Conservation (phyloP, 2,329 filamentous ascomycete species). For the Neoascochyta sp. region DNA sequence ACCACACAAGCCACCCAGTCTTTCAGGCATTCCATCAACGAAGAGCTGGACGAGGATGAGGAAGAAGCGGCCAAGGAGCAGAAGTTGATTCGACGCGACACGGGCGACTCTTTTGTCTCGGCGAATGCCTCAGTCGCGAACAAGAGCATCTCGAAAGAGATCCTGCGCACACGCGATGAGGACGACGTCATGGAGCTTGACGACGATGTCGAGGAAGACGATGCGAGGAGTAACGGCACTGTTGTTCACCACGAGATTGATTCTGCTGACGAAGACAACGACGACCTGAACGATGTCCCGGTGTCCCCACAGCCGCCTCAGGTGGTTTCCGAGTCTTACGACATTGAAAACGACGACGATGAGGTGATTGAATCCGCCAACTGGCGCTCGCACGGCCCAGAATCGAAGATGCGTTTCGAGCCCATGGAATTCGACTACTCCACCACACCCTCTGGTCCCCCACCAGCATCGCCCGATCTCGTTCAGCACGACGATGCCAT, state of each 20-base stretch:
- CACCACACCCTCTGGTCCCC: slow-evolving; percentile 18
- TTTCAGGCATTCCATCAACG: slow-evolving; percentile 23
- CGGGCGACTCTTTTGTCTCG: slow-evolving; percentile 48
- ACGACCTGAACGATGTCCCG: slow-evolving; percentile 10
- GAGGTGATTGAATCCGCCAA: slow-evolving; percentile 28
- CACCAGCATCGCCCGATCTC: slow-evolving; percentile 21
- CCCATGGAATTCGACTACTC: slow-evolving; percentile 12
- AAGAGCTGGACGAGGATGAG: slow-evolving; percentile 9
- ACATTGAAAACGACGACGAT: slow-evolving; percentile 32
- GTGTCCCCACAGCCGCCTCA: slow-evolving; percentile 21
- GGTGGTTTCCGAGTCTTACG: slow-evolving; percentile 28
- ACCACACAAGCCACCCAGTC: slow-evolving; percentile 35
- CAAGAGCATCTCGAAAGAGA: slow-evolving; percentile 28
- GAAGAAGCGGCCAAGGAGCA: slow-evolving; percentile 15
- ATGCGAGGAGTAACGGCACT: slow-evolving; percentile 18
- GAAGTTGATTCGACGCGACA: slow-evolving; percentile 26
- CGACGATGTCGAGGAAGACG: slow-evolving; percentile 22
- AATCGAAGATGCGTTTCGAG: slow-evolving; percentile 21
- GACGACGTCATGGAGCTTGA: slow-evolving; percentile 33
- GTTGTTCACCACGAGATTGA: slow-evolving; percentile 23
- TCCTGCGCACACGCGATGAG: slow-evolving; percentile 17
- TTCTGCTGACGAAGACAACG: slow-evolving; percentile 10
- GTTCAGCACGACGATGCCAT: slow-evolving; percentile 26
- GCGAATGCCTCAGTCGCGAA: slow-evolving; percentile 44
- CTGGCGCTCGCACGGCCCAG: slow-evolving; percentile 16